Base-by-base conservation (phyloP, 495 filamentous ascomycete genomes). In the Xylaria cubensis region DNA sequence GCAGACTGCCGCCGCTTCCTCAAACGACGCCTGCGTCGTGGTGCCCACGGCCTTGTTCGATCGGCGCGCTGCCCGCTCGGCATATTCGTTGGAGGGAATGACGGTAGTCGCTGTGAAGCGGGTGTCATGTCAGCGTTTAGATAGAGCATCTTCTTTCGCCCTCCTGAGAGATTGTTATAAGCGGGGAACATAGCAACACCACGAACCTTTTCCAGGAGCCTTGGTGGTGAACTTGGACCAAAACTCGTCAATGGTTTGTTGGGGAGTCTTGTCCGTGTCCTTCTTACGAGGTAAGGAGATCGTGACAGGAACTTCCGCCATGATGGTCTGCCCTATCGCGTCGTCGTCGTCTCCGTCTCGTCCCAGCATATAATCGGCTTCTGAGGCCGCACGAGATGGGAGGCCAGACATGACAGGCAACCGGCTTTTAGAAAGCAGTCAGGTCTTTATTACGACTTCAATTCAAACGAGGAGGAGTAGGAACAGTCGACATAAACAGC, bases 171-270 rank as follows among this genome's bases (percentile, higher is more conserved):
- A 41, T 32, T 5, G 13, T 29, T 32, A 9, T 9, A 29, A 26
- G 41, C 19, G 46, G n/a, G 56, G 3, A 62, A 73, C 34, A 72
- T 24, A 51, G n/a, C 66, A 7, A 53, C n/a, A 26, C 36, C 42
- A 75, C 74, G 70, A 77, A 80, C 82, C 84, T 81, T 86, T 85
- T 64, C 89, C 88, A 5, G 88, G 89, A 50, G 81, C 77, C 70
- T 89, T 92, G 59, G 88, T 89, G 46, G 85, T 91, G 79, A 96
- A 96, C 66, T 88, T 90, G 48, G 85, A 79, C 94, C 94, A 97
- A 82, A 95, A 95, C 64, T 91, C 88, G 74, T 92, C 90, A 48
- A 97, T 84, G 15, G 83, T 86, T 73, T 89, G 84, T 80, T 97
- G 94, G 12, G 93, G 92, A 21, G 90, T 74, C 74, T 89, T 86